Conservation (phyloP, 2,329 filamentous ascomycete species). For the Monilinia polystroma region DNA sequence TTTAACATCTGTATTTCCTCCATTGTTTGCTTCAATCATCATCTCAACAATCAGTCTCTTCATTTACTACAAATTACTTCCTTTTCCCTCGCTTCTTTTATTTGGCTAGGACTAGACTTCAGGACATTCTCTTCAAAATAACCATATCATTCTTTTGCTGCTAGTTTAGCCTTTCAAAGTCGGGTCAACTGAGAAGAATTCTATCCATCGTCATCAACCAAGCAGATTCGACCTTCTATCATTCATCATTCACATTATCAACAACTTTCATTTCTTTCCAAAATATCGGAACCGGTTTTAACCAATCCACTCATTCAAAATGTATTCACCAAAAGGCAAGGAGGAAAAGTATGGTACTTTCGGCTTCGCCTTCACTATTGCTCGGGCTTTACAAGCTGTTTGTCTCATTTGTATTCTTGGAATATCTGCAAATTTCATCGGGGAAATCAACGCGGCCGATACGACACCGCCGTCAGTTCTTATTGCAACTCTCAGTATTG, state of each 20-base stretch:
- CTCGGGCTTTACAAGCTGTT: conserved; percentile 68
- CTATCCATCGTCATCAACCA: not conserved
- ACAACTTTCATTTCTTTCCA: not conserved
- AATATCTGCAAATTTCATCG: conserved; percentile 78
- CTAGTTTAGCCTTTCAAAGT: conserved; percentile 32
- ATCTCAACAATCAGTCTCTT: conserved; percentile 35
- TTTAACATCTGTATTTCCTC: conserved; percentile 35
- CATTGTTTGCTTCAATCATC: conserved; percentile 33
- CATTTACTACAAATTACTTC: conserved; percentile 33
- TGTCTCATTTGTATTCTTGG: conserved; percentile 76
- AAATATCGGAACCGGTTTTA: conserved; percentile 1
- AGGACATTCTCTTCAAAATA: conserved; percentile 37
- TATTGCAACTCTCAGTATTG: conserved; percentile 75
- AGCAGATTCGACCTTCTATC: not conserved
- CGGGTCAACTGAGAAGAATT: not conserved
- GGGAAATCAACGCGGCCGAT: conserved; percentile 66
- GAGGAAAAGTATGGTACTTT: conserved; percentile 55
- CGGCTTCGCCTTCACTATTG: conserved; percentile 73
- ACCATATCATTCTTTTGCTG: conserved; percentile 34
- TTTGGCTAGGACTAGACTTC: conserved; percentile 25
- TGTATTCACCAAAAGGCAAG: conserved; percentile 27
- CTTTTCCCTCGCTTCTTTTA: conserved; percentile 29
- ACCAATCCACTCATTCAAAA: conserved; percentile 9
- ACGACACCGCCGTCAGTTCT: conserved; percentile 69
- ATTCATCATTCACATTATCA: not conserved